Base-by-base conservation (phyloP, 352 stramenopile genomes). In the Phytophthora sojae region DNA sequence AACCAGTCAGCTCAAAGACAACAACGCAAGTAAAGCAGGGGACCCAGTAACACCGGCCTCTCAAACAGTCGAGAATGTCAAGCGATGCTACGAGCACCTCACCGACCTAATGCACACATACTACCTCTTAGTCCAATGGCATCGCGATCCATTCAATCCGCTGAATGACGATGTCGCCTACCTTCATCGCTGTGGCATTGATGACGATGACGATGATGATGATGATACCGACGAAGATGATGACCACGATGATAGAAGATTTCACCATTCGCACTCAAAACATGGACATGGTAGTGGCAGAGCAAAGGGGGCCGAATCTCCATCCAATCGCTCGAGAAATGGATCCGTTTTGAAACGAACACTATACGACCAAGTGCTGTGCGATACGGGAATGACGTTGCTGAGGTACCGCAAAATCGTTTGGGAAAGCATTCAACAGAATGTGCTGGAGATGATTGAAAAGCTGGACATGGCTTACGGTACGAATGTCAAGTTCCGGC, bases 41-140 rank as follows among this genome's bases (percentile, higher is more conserved):
- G 55, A 73, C 29, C n/a, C 39, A 51, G 44, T 59, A 42, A 69
- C 70, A 17, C 58, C 69, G 14, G 56, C 73, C 21, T 74, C 75
- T 2, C 70, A 90, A 59, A 82, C 77, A 21, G 77, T 95, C 15
- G 77, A 94, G 15, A 78, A 86, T 14, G 68, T 97, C 30, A 86
- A 82, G 17, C 70, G 71, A 51, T 76, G 73, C 35, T 96, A 91
- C 61, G 88, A 96, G 58, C 68, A 78, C 1, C 67, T 96, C 19
- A 92, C 91, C 7, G 76, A 94, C 17, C 69, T 97, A 35, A 90
- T 98, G 79, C 90, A 98, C 76, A 95, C 82, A 3, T 96, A 97
- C 47, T 97, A 97, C 67, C 52, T 96, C 30, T 73, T 97, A 37
- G 88, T 93, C 1, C 90, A 98, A 57, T 98, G 91, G 92, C 92